Base-by-base conservation (phyloP, 345 rosid genomes). In the Abelmoschus esculentus region DNA sequence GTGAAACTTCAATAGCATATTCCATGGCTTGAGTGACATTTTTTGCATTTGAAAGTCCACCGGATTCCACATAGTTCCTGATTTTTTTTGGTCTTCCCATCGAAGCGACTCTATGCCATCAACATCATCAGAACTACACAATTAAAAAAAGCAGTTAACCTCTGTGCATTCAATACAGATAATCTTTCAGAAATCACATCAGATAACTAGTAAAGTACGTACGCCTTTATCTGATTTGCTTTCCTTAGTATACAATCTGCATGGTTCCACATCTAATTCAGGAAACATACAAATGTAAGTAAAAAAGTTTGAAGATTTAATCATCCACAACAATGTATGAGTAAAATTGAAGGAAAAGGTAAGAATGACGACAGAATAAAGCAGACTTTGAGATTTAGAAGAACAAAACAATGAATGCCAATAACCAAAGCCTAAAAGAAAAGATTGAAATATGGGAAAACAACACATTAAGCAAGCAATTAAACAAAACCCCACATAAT, bases 21-120 rank as follows among this genome's bases (percentile, higher is more conserved):
- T 85, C 89, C 68, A 76, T 76, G 53, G 74, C 65, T 13, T 32
- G 29, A 26, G 61, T 61, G 65, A 31, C 73, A 73, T 63, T 69
- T 12, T 64, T 77, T 29, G 61, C 42, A 61, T 13, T 61, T 3
- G 69, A 29, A 32, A 53, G 26, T 52, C 77, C 85, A 72, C 76
- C 80, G 17, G 38, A 57, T 70, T 90, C 93, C 58, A 86, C 81
- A 67, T 87, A 84, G 44, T 78, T 80, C 69, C 93, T 89, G 36
- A 93, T 80, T 69, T 80, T 90, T 74, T 93, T 73, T 93, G 98
- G 82, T 93, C 98, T 73, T 93, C 97, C 98, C 98, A 93, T 28
- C 98, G 89, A 72, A 93, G 92, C 28, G 86, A 77, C 75, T 93
- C 98, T 72, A 86, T 32, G 56, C 96, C 93, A 76, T 93, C 97